Evolutionary conservation across 2,329 filamentous ascomycete genomes (phyloP).

Genomic region (Ascochyta pisi): DNA sequence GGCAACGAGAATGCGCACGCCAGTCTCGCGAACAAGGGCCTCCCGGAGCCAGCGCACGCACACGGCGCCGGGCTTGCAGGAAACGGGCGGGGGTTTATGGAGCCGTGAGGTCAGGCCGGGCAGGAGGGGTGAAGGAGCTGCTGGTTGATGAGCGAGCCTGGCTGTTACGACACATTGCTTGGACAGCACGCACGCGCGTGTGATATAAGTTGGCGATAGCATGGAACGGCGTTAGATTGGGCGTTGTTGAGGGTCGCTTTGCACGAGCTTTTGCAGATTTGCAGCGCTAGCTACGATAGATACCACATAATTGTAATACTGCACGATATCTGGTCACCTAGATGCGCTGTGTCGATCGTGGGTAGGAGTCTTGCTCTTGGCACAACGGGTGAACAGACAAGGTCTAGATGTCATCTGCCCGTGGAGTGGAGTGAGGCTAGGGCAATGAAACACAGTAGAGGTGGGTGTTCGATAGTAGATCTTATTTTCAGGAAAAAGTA

Average conservation of each 20-base stretch:
- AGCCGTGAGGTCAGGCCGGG: background rate
- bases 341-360: background rate
- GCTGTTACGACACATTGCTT: too few species aligned
- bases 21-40: background rate
- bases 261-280: background rate
- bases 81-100: constrained; percentile 13
- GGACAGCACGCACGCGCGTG: background rate
- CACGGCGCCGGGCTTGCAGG: constrained; percentile 13
- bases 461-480: too few species aligned
- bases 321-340: background rate
- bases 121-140: too few species aligned
- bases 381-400: background rate
- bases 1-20: constrained; percentile 67
- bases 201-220: background rate
- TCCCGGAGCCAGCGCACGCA: constrained; percentile 9
- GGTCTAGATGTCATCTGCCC: too few species aligned
- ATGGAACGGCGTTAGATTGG: constrained; percentile 13
- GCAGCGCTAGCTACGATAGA: constrained; percentile 1
- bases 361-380: background rate
- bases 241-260: constrained; percentile 3
- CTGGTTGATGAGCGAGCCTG: background rate
- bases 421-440: too few species aligned
- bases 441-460: too few species aligned
- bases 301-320: constrained; percentile 20
- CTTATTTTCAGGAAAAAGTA: background rate